Base-by-base conservation (phyloP, 2,329 filamentous ascomycete species). In the Geoglossum cookeanum region DNA sequence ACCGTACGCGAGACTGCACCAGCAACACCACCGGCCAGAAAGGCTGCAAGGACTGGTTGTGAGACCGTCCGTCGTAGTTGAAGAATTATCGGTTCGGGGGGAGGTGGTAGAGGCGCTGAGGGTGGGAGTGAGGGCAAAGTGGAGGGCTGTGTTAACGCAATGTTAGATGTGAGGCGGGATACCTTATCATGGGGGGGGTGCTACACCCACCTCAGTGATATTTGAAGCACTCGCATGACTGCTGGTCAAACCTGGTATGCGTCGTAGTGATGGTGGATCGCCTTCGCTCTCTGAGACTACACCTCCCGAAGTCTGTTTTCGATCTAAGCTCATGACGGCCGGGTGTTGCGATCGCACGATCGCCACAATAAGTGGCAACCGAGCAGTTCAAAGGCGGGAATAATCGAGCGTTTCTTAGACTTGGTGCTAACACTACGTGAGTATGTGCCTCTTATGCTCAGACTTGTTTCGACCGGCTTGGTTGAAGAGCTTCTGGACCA, bases 1-100 rank as follows among this genome's bases (percentile, higher is more conserved):
- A 97, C 91, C 29, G 92, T 98, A 67, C 92, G 81, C 35, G 92
- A 97, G n/a, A 98, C 91, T 48, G 92, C 92, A 59, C 92, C 92
- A 15, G 92, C 92, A 27, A 96, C 82, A 63, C 92, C 92, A 60
- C 92, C 92, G 33, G 88, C 92, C 65, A 94, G 85, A 67, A 98
- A 98, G 37, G 92, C 90, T 47, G 92, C 91, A 37, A 89, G 73
- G 44, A 96, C 83, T 3, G 91, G 90, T 61, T 94, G 85, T 8
- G 89, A 84, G 61, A 96, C 59, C 59, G 65, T 68, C 42, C 62
- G 61, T 29, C 60, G 61, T 35, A 67, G 56, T 37, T 61, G 52
- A n/a, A 58, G 27, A 4, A 57, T 32, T 48, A 59, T 56, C 44
- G 62, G 61, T 22, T 60, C 58, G 45, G 57, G 54, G 39, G 57